phyloP scores from a whole-genome alignment of 345 rosid genomes.

The thale cress (Arabidopsis thaliana) region DNA sequence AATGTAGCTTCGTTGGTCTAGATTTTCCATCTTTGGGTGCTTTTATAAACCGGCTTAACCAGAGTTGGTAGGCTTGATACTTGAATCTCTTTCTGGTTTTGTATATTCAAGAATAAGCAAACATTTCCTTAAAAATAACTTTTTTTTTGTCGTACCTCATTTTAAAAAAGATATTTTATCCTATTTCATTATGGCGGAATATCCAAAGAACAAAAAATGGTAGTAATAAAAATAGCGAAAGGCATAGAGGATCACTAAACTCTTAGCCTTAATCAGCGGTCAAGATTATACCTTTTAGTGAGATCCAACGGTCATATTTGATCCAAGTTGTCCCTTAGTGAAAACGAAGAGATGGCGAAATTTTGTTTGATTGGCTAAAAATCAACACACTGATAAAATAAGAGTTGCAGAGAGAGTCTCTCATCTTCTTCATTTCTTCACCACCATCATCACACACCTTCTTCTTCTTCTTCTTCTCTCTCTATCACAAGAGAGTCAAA shows the following conservation, averaged over 20 bases:
- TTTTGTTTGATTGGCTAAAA: conserved; percentile 31
- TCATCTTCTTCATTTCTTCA: conserved; percentile 35
- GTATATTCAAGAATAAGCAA: neutral
- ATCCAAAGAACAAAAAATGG: conserved; percentile 40
- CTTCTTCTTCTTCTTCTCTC: conserved; percentile 18
- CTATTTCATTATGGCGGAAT: conserved; percentile 31
- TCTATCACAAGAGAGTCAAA: conserved; percentile 25
- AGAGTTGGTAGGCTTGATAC: neutral
- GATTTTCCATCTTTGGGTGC: too few species aligned
- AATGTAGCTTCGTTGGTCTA: too few species aligned
- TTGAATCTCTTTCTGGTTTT: neutral
- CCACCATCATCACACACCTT: neutral
- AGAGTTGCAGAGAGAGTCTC: conserved; percentile 36
- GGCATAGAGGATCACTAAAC: conserved; percentile 48
- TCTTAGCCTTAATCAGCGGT: conserved; percentile 46
- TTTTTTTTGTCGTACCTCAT: too few species aligned
- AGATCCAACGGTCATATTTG: conserved; percentile 53
- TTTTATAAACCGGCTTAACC: neutral
- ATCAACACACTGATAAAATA: conserved; percentile 32
- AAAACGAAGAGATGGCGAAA: conserved; percentile 48
- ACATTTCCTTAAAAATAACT: too few species aligned
- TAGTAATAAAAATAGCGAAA: conserved; percentile 23
- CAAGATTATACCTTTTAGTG: conserved; percentile 25
- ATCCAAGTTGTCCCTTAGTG: conserved; percentile 42
- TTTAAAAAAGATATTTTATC: too few species aligned